Base-by-base conservation (phyloP, 495 filamentous ascomycete species). In the Chaetomium cochliodes region DNA sequence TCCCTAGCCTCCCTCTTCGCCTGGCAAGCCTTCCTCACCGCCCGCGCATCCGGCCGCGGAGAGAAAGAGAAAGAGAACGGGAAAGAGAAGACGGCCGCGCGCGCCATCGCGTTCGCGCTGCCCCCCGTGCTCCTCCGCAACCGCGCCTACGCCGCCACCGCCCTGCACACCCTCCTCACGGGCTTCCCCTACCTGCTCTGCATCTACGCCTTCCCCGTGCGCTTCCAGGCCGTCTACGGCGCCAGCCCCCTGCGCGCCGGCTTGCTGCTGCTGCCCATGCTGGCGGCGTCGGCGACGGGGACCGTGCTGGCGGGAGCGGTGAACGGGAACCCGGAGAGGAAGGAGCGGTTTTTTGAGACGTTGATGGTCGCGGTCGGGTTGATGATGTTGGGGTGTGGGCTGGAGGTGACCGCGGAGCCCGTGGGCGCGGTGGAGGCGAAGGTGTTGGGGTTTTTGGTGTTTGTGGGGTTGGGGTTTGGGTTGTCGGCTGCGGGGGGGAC, bases 141-240 rank as follows among this genome's bases (percentile, higher is more conserved):
- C 65, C 67, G 68, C 16, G 65, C 39, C 23, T 76, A 73, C 62
- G 44, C 65, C 57, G 76, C 77, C 28, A 76, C 75, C 54, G 72
- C 77, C 6, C 66, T 70, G 11, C 75, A 77, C 60, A 82, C 81
- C 7, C 66, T 84, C 20, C 67, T 82, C 4, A 74, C 78, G 7
- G 86, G 86, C 23, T 87, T 85, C 65, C 81, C 83, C 0, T 87
- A 82, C 67, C 79, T 86, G 39, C 70, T 83, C 12, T 69, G 76
- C 64, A 67, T 88, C 15, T 84, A 86, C 23, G 80, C 82, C 51
- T 79, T 90, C 22, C 85, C 87, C 4, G 74, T 86, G 26, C 80
- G 84, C 42, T 80, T 86, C 53, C 84, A 88, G 66, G 69, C 86
- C 22, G 83, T 89, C 26, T 80, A 86, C 59, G 76, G 72, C 2